Base-by-base conservation (phyloP, 1,284 basidiomycete species). In the Sanghuangporus sanghuang region DNA sequence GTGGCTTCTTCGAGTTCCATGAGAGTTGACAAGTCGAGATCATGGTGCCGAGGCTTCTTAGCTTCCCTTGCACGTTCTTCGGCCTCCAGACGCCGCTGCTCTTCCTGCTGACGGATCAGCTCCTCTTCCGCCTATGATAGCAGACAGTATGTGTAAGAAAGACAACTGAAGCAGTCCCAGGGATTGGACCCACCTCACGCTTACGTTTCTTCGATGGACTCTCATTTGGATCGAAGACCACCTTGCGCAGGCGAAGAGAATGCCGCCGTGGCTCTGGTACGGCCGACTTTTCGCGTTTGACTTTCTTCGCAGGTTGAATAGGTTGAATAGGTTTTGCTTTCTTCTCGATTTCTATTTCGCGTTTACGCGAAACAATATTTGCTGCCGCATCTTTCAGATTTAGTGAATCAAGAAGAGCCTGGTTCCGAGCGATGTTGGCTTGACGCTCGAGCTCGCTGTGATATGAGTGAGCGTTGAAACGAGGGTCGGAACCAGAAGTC, bases 381-480 rank as follows among this genome's bases (percentile, higher is more conserved):
- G 55, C 49, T 11, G 55, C 55, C 88, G 76, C 85, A 67, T 84
- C 82, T 67, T 84, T 82, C 39, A 92, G 76, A 18, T 88, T 83
- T 23, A 93, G 81, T 69, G 88, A 74, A 64, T 87, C 85, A 39
- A 93, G 78, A 7, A 92, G 76, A 9, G 84, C 87, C 49, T 82
- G 85, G 71, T 93, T 93, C 55, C 88, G 81, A 11, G 87, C 89
- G 58, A 93, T 92, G 69, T 91, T 92, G 7, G 84, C 85, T 70
- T 88, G 84, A 14, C 90, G 85, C 69, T 90, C 86, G 39, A 81
- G 74, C 74, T 92, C 90, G 70, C 90, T 91, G 67, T 3, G 12
- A 60, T 49, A n/a, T 11, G 18, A 36, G 23, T 58, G 38, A 8
- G 9, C 23, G 21, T 21, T 57, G 7, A 59, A 27, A 35, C 27